Evolutionary conservation across 192 early-diverging fungal genomes (phyloP), one percentile per base, ranked within the genome.

Genomic region (Podila horticola): DNA sequence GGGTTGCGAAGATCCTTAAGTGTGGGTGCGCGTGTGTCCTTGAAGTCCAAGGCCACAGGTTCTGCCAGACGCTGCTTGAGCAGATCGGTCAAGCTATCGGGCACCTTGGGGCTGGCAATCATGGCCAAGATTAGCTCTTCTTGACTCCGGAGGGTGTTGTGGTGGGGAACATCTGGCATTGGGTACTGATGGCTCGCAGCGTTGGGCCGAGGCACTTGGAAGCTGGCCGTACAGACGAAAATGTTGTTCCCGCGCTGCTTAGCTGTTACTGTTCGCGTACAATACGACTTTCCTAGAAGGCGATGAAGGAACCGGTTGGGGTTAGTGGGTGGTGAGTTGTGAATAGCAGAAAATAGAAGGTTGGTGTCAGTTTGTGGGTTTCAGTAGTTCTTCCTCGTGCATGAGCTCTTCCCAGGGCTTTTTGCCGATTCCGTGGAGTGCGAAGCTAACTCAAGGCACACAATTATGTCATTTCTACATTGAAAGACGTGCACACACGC

Each of bases 211-310:
- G 84, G 83, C 11, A 85, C 73, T 33, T 93, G 90, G 82, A 96
- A 97, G 38, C 91, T 93, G 72, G 85, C 88, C 50, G 83, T 93
- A n/a, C 89, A 88, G 8, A 89, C 86, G 87, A 95, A 96, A 31
- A 97, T 96, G 26, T 86, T 81, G 36, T 90, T 91, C 5, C 94
- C 96, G 29, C 84, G 82, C 83, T 97, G 96, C 45, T 84, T 91
- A 50, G 96, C 95, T 6, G 82, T 84, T 3, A 97, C 94, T 17
- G 85, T 82, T 20, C 96, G 90, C 0, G 92, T 89, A 49, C 74
- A 86, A 67, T 91, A 91, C 10, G 85, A 82, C 62, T 82, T 85
- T 50, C 91, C 89, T 84, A 34, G 41, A 33, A 51, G 29, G 13
- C 2, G 41, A 52, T 22, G 5, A 61, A 0, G 15, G 50, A 26